A percentile compares a stretch with the other conserved stretches of the same genome.
Evolutionary conservation across 306 rosid species (phyloP).

Genomic region (Malus sieversii): DNA sequence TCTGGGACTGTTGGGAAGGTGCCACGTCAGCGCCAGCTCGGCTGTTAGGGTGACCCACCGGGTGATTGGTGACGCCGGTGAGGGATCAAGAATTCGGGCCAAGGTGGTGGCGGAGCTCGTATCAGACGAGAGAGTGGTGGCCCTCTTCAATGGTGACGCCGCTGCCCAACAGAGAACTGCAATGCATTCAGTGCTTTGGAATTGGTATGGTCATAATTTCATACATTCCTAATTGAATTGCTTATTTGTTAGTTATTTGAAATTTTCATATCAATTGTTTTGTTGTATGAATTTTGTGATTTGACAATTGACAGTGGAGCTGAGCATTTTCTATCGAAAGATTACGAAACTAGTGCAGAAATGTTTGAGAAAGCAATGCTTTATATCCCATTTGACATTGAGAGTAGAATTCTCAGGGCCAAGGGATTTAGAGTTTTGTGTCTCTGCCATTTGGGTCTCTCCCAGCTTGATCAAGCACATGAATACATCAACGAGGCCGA

Average conservation of each 20-base stretch:
- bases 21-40: constrained; percentile 76
- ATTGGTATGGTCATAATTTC: constrained; percentile 43
- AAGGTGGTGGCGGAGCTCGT: constrained; percentile 84
- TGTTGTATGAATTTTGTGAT: neutral
- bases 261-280: neutral
- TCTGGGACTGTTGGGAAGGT: constrained; percentile 75
- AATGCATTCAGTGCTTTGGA: constrained; percentile 90
- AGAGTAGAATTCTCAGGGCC: constrained; percentile 63
- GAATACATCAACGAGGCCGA: constrained; percentile 88
- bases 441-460: constrained; percentile 85
- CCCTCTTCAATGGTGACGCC: constrained; percentile 56
- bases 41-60: constrained; percentile 72
- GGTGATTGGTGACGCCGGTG: constrained; percentile 48
- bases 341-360: constrained; percentile 75
- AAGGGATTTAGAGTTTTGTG: constrained; percentile 90
- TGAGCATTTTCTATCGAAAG: constrained; percentile 71
- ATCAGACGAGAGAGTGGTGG: constrained; percentile 76
- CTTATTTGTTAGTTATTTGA: neutral
- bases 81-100: constrained; percentile 62
- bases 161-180: constrained; percentile 57
- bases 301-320: constrained; percentile 49
- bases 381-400: constrained; percentile 64
- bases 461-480: constrained; percentile 74
- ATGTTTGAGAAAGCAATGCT: constrained; percentile 94
- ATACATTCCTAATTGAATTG: neutral